Evolutionary conservation across 2,329 filamentous ascomycete genomes (phyloP).

Genomic region (Colletotrichum horii): DNA sequence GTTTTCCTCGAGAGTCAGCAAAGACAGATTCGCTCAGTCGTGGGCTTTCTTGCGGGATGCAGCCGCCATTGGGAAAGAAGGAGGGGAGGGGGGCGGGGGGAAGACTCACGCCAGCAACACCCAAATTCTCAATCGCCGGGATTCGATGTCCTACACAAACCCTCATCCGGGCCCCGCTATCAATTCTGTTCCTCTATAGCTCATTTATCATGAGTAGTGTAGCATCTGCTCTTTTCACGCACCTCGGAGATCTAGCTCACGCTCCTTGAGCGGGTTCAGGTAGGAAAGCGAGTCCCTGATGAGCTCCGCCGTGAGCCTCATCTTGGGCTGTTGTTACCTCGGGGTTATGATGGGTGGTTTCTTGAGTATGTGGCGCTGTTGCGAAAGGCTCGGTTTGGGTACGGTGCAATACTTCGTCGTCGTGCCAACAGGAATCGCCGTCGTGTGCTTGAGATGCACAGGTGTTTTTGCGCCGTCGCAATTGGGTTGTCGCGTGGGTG

Average conservation of each 20-base stretch:
- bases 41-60: too few species aligned
- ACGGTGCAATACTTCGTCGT: neutral
- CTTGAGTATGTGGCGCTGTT: neutral
- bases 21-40: neutral
- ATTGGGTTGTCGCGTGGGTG: neutral
- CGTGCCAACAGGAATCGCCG: neutral
- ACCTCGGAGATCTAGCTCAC: slow-evolving; percentile 99
- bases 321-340: slow-evolving; percentile 46
- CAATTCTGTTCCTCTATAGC: slow-evolving; percentile 73
- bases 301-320: slow-evolving; percentile 96
- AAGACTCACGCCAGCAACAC: slow-evolving; percentile 82
- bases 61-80: neutral
- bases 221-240: slow-evolving; percentile 98
- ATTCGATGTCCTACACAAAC: slow-evolving; percentile 90
- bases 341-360: neutral
- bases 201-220: slow-evolving; percentile 62
- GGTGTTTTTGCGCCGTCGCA: neutral
- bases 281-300: slow-evolving; percentile 96
- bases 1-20: neutral
- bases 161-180: slow-evolving; percentile 64
- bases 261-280: slow-evolving; percentile 97
- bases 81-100: neutral
- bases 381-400: neutral
- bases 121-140: slow-evolving; percentile 95
- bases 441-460: neutral